phyloP scores from a whole-genome alignment of 345 rosid species.

The Limnanthes douglasii region DNA sequence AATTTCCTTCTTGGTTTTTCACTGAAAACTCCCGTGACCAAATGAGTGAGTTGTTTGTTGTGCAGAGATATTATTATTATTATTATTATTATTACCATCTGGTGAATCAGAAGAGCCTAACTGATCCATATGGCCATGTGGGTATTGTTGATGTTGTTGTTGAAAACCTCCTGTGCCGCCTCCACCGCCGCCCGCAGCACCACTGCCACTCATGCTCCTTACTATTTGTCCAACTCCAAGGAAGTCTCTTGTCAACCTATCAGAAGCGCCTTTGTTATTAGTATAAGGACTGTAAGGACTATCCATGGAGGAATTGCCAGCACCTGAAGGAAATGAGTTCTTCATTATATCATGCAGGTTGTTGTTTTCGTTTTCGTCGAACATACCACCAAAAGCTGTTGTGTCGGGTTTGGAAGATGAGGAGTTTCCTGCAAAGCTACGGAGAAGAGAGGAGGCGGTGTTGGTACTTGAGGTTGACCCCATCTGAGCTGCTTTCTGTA shows the following conservation, averaged over 20 bases:
- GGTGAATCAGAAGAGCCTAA: slow-evolving; percentile 26
- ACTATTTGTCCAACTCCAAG: slow-evolving; percentile 65
- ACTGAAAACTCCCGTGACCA: slow-evolving; percentile 18
- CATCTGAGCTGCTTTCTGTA: slow-evolving; percentile 75
- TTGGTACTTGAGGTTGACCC: slow-evolving; percentile 43
- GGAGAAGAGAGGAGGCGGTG: slow-evolving; percentile 30
- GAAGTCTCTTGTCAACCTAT: slow-evolving; percentile 59
- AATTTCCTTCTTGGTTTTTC: not conserved
- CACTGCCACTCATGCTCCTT: slow-evolving; percentile 25
- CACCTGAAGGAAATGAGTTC: slow-evolving; percentile 25
- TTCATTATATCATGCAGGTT: slow-evolving; percentile 47
- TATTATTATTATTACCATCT: slow-evolving; percentile 17
- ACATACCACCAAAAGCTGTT: slow-evolving; percentile 15
- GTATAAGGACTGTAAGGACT: slow-evolving; percentile 13
- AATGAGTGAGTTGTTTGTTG: slow-evolving; percentile 18
- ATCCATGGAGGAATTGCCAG: slow-evolving; percentile 22
- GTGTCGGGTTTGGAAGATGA: slow-evolving; percentile 11
- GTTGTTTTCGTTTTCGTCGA: slow-evolving; percentile 36
- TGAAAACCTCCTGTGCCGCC: slow-evolving; percentile 22
- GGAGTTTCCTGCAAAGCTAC: slow-evolving; percentile 26
- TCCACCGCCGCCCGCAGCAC: no score
- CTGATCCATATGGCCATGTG: slow-evolving; percentile 11
- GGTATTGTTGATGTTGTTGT: slow-evolving; percentile 14
- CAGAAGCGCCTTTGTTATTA: slow-evolving; percentile 14
- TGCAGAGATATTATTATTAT: slow-evolving; percentile 20